Evolutionary conservation across 2,329 filamentous ascomycete genomes (phyloP).

Genomic region (Microdochium nivale): DNA sequence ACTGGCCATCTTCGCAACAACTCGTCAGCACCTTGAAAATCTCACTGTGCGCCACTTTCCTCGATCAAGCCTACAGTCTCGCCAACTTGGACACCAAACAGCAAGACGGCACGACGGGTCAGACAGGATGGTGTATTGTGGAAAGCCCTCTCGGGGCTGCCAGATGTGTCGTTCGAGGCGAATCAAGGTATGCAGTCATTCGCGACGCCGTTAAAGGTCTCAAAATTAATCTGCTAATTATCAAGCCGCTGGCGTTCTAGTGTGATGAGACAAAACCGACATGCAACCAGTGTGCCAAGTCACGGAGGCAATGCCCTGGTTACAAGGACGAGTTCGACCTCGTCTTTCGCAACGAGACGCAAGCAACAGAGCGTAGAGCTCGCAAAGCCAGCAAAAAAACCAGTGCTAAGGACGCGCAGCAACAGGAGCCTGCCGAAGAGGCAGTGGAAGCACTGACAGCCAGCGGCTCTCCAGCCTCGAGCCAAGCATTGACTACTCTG

Average conservation of each 20-base stretch:
- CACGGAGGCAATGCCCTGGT: slow-evolving; percentile 54
- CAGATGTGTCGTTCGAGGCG: slow-evolving; percentile 66
- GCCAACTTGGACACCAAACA: not conserved
- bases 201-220: not conserved
- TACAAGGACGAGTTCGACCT: slow-evolving; percentile 66
- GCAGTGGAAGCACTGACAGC: slow-evolving; percentile 2
- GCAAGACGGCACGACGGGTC: not conserved
- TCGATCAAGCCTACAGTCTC: too few relatives aligned
- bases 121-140: slow-evolving; percentile 52
- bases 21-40: too few relatives aligned
- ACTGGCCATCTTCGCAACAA: too few relatives aligned
- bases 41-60: too few relatives aligned
- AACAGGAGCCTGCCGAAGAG: slow-evolving; percentile 5
- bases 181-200: slow-evolving; percentile 52
- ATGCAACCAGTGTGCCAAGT: slow-evolving; percentile 57
- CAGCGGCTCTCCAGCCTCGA: not conserved
- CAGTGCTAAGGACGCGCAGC: not conserved
- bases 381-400: slow-evolving; percentile 45
- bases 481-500: slow-evolving; percentile 24
- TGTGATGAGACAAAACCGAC: slow-evolving; percentile 61
- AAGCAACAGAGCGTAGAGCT: slow-evolving; percentile 55
- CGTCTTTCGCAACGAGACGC: slow-evolving; percentile 65
- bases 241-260: slow-evolving; percentile 24
- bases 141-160: slow-evolving; percentile 59
- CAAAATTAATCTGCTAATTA: slow-evolving; percentile 8